A percentile compares a stretch with the other conserved stretches of the same genome.
Evolutionary conservation across 108 stramenopile species (phyloP).

Genomic region (Cyclotella sp.): DNA sequence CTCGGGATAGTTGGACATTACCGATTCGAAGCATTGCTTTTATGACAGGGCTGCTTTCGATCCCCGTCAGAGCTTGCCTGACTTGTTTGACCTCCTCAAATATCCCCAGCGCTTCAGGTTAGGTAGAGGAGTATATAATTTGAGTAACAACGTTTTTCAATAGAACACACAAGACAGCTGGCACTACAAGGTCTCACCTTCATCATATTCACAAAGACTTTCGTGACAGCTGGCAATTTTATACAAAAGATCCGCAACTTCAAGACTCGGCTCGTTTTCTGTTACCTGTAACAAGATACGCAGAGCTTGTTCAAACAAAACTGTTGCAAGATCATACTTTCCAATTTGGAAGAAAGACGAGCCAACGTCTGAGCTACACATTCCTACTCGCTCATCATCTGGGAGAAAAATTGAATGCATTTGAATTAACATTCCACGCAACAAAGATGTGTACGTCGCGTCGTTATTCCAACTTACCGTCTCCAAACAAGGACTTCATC

Average conservation of each 20-base stretch:
- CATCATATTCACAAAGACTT: conserved; percentile 48
- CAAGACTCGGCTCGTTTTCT: conserved; percentile 28
- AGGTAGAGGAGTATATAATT: background rate
- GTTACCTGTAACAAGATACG: conserved; percentile 20
- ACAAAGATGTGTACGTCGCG: background rate
- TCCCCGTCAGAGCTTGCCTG: conserved; percentile 20
- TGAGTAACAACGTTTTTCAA: background rate
- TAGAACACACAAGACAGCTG: background rate
- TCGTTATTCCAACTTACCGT: conserved; percentile 25
- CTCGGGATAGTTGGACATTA: conserved; percentile 48
- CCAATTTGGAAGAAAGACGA: conserved; percentile 48
- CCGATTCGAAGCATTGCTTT: conserved; percentile 53
- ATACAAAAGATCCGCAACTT: conserved; percentile 50
- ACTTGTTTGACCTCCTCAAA: conserved; percentile 49
- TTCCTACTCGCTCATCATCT: conserved; percentile 40
- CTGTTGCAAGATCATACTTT: conserved; percentile 48
- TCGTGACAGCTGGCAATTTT: conserved; percentile 62
- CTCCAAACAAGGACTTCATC: conserved; percentile 41
- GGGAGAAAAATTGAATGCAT: background rate
- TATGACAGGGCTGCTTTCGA: conserved; percentile 44
- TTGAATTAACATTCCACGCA: background rate
- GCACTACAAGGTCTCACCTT: conserved; percentile 28
- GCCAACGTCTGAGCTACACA: conserved; percentile 43
- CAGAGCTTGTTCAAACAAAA: conserved; percentile 38
- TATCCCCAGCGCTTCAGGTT: conserved; percentile 28